A percentile compares a stretch with the other conserved stretches of the same genome.
Evolutionary conservation across 164 flowering plant genomes (phyloP).

Genomic region (Dillenia suffruticosa): DNA sequence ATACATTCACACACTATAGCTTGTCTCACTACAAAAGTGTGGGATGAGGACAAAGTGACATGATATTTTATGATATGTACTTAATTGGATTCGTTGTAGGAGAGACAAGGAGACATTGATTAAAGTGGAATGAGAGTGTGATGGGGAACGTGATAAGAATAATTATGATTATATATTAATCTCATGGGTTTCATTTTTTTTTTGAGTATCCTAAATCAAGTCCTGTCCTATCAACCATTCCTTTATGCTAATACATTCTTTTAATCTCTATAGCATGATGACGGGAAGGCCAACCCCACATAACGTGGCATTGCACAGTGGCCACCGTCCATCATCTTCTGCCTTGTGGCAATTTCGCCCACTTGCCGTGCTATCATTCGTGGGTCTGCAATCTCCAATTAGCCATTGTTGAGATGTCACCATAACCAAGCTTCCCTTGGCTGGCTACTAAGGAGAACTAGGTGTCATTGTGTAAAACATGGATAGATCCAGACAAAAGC

Average conservation of each 20-base stretch:
- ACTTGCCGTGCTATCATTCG: slow-evolving; percentile 11
- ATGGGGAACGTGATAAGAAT: slow-evolving; percentile 27
- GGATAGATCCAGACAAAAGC: too few species aligned
- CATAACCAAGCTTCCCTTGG: not conserved
- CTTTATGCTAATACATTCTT: slow-evolving; percentile 3
- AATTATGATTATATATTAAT: not conserved
- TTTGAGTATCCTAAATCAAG: slow-evolving; percentile 15
- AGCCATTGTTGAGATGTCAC: slow-evolving; percentile 2
- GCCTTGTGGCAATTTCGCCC: slow-evolving; percentile 11
- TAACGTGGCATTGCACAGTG: slow-evolving; percentile 4
- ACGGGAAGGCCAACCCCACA: not conserved
- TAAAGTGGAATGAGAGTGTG: slow-evolving; percentile 19
- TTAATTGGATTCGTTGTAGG: not conserved
- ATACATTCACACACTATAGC: not conserved
- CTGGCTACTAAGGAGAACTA: not conserved
- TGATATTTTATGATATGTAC: not conserved
- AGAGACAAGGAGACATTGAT: slow-evolving; percentile 23
- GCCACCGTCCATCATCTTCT: not conserved
- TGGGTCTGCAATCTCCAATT: not conserved
- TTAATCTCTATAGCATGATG: slow-evolving; percentile 1
- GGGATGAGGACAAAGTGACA: slow-evolving; percentile 1
- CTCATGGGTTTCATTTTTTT: not conserved
- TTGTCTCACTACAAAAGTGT: not conserved
- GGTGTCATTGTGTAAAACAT: not conserved
- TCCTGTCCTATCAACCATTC: slow-evolving; percentile 18